A percentile compares a stretch with the other conserved stretches of the same genome.
phyloP scores from a whole-genome alignment of 2,329 filamentous ascomycete genomes.

The Ilyonectria sp. region DNA sequence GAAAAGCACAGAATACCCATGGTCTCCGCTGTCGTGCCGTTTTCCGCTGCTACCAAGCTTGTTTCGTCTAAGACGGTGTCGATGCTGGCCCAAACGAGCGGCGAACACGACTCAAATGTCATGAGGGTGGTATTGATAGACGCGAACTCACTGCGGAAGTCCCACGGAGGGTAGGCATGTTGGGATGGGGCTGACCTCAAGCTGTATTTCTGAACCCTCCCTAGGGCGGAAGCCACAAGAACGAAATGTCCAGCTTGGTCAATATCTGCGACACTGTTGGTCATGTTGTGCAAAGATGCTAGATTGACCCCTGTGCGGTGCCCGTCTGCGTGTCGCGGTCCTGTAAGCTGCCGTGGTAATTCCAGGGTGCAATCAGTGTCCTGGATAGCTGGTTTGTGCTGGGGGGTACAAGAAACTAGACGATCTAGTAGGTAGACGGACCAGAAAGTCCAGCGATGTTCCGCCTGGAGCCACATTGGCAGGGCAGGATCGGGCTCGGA shows the following conservation, averaged over 20 bases:
- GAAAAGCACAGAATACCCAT: conserved; percentile 14
- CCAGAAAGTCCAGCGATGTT: conserved; percentile 8
- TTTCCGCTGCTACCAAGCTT: background rate
- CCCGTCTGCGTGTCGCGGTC: background rate
- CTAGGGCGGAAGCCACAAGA: background rate
- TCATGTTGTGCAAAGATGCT: conserved; percentile 1
- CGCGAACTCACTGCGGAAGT: conserved; percentile 6
- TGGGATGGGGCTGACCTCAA: background rate
- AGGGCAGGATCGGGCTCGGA: conserved; percentile 5
- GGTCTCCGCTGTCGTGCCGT: conserved; percentile 3
- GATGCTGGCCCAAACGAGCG: background rate
- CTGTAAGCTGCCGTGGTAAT: conserved; percentile 3
- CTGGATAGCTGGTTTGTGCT: conserved; percentile 5
- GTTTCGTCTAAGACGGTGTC: conserved; percentile 4
- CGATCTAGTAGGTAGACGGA: conserved; percentile 9
- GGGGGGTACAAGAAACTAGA: conserved; percentile 1
- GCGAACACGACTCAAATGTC: conserved; percentile 4
- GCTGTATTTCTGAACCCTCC: conserved; percentile 8
- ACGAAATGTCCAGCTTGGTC: conserved; percentile 1
- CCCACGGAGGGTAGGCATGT: background rate
- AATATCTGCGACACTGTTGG: conserved; percentile 1
- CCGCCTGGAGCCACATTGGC: background rate
- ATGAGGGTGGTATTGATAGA: conserved; percentile 8
- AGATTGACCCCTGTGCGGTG: conserved; percentile 3
- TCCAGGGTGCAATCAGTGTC: conserved; percentile 5